Evolutionary conservation across 768 basidiomycete species (phyloP).

Genomic region (Lactarius hengduanensis): DNA sequence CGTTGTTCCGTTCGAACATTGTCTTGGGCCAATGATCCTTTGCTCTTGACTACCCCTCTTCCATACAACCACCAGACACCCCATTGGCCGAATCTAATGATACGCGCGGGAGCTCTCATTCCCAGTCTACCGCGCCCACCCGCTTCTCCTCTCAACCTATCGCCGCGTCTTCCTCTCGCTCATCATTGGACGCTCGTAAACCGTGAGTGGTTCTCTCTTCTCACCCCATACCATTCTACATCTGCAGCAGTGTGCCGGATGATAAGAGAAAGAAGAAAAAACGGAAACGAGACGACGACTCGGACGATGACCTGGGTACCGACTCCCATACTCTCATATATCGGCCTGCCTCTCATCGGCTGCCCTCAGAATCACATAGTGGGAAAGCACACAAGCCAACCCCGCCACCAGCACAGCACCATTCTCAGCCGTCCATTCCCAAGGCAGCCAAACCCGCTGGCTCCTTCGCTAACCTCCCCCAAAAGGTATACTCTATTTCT

Average conservation of each 20-base stretch:
- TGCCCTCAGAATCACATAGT: constrained; percentile 20
- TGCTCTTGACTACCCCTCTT: neutral
- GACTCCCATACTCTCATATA: constrained; percentile 21
- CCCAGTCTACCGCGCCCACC: constrained; percentile 45
- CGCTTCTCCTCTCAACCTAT: constrained; percentile 44
- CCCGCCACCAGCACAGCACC: constrained; percentile 38
- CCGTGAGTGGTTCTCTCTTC: constrained; percentile 42
- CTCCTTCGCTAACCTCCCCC: constrained; percentile 42
- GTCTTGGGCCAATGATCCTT: neutral
- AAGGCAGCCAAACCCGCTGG: constrained; percentile 58
- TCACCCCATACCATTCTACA: constrained; percentile 18
- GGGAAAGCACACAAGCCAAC: constrained; percentile 56
- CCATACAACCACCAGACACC: constrained; percentile 38
- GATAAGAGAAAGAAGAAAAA: constrained; percentile 85
- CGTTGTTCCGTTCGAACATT: neutral
- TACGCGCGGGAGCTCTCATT: constrained; percentile 21
- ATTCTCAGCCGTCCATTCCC: constrained; percentile 41
- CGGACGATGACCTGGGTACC: constrained; percentile 62
- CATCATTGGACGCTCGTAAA: constrained; percentile 62
- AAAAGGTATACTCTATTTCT: constrained; percentile 45
- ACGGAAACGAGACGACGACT: constrained; percentile 76
- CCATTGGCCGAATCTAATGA: constrained; percentile 49
- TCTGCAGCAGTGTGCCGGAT: constrained; percentile 37
- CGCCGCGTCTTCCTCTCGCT: constrained; percentile 46
- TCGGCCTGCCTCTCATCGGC: constrained; percentile 16